Conservation (phyloP, 768 basidiomycete species). For the Polyporus arcularius region DNA sequence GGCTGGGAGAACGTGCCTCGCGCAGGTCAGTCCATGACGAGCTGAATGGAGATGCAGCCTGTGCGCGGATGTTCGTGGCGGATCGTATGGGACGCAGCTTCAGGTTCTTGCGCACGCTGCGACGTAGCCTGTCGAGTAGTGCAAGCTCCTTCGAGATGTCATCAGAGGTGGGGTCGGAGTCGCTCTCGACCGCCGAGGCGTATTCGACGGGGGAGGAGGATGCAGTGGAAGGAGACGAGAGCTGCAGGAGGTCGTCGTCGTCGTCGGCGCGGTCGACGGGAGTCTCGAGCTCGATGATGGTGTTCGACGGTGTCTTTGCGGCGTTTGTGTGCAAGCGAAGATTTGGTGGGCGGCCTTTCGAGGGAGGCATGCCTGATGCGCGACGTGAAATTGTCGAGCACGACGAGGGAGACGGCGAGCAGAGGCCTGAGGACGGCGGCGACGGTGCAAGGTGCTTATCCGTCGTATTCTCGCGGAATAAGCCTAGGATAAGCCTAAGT, state of each 20-base stretch:
- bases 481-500: no score
- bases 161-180: conserved; percentile 40
- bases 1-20: conserved; percentile 42
- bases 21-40: conserved; percentile 32
- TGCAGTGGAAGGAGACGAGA: conserved; percentile 34
- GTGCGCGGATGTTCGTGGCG: conserved; percentile 23
- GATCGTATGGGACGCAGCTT: conserved; percentile 77
- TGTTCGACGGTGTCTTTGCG: conserved; percentile 23
- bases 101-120: conserved; percentile 75
- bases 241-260: conserved; percentile 23
- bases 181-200: conserved; percentile 21
- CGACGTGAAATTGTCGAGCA: background rate
- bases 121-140: conserved; percentile 66
- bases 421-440: background rate
- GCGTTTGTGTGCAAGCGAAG: conserved; percentile 41
- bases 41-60: conserved; percentile 26
- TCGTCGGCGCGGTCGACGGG: conserved; percentile 40
- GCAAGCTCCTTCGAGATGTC: conserved; percentile 71
- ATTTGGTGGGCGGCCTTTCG: conserved; percentile 53
- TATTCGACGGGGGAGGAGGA: conserved; percentile 32
- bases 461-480: no score
- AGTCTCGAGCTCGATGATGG: conserved; percentile 36
- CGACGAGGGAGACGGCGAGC: conserved; percentile 5
- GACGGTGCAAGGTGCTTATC: background rate
- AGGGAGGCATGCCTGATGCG: conserved; percentile 24